A percentile compares a stretch with the other conserved stretches of the same genome.
Conservation (phyloP, 441 rosid species). For the Daphne laureola region DNA sequence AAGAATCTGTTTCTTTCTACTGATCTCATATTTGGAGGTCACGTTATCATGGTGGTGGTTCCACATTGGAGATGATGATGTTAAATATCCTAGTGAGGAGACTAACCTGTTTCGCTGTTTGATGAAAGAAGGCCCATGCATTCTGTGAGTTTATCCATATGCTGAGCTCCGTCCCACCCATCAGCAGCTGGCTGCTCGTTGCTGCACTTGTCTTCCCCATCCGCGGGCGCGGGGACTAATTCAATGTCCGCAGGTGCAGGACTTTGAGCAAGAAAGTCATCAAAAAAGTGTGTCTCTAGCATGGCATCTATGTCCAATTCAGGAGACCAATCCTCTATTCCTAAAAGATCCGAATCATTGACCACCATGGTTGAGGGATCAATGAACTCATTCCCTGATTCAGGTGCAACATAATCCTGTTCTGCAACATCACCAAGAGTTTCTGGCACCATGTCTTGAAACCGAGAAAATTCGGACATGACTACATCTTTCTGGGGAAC, state of each 20-base stretch:
- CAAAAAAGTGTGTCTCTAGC: slow-evolving; percentile 49
- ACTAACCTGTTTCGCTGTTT: slow-evolving; percentile 29
- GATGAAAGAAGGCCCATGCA: slow-evolving; percentile 77
- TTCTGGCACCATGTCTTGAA: slow-evolving; percentile 41
- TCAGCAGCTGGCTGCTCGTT: slow-evolving; percentile 29
- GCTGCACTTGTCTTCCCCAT: slow-evolving; percentile 20
- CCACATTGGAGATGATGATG: slow-evolving; percentile 4
- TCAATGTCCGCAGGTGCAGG: slow-evolving; percentile 53
- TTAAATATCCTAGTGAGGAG: slow-evolving; percentile 10
- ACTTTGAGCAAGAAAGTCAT: slow-evolving; percentile 45
- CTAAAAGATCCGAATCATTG: slow-evolving; percentile 34
- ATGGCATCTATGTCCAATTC: slow-evolving; percentile 67
- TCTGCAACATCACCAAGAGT: slow-evolving; percentile 28
- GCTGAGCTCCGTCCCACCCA: slow-evolving; percentile 39
- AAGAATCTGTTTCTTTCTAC: no score
- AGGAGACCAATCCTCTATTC: slow-evolving; percentile 35
- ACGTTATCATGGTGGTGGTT: slow-evolving; percentile 3
- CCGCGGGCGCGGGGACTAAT: slow-evolving; percentile 35
- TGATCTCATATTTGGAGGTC: slow-evolving; percentile 1
- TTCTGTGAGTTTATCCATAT: slow-evolving; percentile 65
- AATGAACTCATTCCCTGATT: slow-evolving; percentile 27
- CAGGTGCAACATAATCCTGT: slow-evolving; percentile 34
- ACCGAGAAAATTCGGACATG: slow-evolving; percentile 41
- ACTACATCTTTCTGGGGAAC: slow-evolving; percentile 32
- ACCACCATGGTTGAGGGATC: slow-evolving; percentile 35